phyloP scores from a whole-genome alignment of 148 eudicot species.

The Polygonum maritimum region DNA sequence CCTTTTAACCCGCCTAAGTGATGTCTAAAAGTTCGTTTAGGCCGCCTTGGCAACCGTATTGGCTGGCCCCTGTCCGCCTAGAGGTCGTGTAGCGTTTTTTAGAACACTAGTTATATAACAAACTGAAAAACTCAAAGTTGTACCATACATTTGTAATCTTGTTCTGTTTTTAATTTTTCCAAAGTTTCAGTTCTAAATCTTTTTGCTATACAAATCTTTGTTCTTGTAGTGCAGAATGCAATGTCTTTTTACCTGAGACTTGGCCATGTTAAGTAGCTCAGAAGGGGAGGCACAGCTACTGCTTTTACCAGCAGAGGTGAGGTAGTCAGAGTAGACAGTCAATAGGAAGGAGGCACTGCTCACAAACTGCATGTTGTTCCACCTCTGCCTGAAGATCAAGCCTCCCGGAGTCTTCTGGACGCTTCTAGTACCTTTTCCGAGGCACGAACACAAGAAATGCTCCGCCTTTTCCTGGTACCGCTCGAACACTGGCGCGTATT shows the following conservation, averaged over 20 bases:
- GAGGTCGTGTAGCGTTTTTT: no score
- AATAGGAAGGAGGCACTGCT: constrained; percentile 86
- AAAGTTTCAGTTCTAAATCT: no score
- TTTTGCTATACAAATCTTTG: no score
- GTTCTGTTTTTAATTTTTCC: no score
- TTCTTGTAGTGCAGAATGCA: neutral
- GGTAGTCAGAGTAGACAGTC: constrained; percentile 83
- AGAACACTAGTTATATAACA: no score
- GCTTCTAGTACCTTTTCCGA: constrained; percentile 69
- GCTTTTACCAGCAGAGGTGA: constrained; percentile 53
- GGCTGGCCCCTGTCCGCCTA: no score
- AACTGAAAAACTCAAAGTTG: no score
- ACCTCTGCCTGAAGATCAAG: constrained; percentile 79
- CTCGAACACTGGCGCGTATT: constrained; percentile 38
- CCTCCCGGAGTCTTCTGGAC: constrained; percentile 95
- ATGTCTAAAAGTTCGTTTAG: no score
- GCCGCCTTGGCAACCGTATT: no score
- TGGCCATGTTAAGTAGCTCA: constrained; percentile 63
- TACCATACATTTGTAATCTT: no score
- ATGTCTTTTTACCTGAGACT: constrained; percentile 60
- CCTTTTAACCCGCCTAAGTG: no score
- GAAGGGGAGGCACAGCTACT: constrained; percentile 57
- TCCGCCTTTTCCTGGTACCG: constrained; percentile 85
- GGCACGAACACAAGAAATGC: constrained; percentile 82
- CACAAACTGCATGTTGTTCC: constrained; percentile 98